These are phyloP conservation scores for Trichoderma parareesei DNA, from an alignment of 495 filamentous ascomycete species.

Conservation along the genomic window DNA sequence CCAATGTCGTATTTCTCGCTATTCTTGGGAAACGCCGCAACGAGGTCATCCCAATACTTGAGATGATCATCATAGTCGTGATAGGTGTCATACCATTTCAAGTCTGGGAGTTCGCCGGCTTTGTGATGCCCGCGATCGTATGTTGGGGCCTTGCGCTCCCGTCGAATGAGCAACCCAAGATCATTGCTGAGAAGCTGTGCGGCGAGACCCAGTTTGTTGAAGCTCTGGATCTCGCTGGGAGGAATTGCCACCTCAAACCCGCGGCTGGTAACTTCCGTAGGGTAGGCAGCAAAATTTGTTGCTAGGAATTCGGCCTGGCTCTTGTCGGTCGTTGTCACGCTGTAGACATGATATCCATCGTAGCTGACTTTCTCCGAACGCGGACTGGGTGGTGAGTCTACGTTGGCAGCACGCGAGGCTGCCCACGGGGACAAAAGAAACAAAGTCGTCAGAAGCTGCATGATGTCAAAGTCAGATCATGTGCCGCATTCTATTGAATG, in stretches of 20 bases:
- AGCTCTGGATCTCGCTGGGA: conserved; percentile 24
- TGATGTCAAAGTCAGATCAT: neutral
- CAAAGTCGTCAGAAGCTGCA: neutral
- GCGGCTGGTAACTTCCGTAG: neutral
- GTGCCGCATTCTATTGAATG: neutral
- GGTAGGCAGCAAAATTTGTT: neutral
- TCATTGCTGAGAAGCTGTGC: conserved; percentile 34
- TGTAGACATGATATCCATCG: neutral
- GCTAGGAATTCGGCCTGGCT: neutral
- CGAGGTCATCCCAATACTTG: conserved; percentile 44
- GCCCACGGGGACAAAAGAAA: neutral
- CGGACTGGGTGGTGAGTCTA: neutral
- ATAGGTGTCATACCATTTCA: conserved; percentile 42
- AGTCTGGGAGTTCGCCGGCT: neutral
- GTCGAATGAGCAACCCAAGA: conserved; percentile 34
- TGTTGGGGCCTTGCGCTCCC: conserved; percentile 22
- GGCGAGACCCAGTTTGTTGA: conserved; percentile 27
- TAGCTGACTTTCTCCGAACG: neutral
- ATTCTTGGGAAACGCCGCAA: conserved; percentile 38
- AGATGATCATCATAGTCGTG: conserved; percentile 49
- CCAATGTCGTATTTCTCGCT: conserved; percentile 46
- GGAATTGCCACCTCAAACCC: conserved; percentile 34
- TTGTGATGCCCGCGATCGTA: conserved; percentile 19
- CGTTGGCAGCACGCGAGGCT: neutral
- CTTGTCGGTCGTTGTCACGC: neutral